Percentiles rank a stretch among this genome's conserved stretches.
Conservation (phyloP, 2,329 filamentous ascomycete species). For the Penicillium sp. region DNA sequence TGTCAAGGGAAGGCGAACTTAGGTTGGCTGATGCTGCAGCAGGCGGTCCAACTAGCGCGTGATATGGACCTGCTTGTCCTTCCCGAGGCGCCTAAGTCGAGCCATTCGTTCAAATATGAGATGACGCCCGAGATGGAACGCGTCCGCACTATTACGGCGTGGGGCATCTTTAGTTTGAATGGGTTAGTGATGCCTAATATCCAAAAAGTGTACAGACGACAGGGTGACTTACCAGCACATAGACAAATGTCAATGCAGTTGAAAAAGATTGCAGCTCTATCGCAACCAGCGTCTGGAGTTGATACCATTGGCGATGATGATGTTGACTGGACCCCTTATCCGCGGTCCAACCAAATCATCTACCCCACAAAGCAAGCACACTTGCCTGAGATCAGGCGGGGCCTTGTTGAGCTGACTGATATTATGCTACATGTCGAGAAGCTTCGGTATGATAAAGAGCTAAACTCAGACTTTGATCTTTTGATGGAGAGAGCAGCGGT, state of each 20-base stretch:
- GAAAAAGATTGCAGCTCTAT: constrained; percentile 24
- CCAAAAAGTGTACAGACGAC: neutral
- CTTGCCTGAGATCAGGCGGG: constrained; percentile 30
- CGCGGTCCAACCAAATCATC: constrained; percentile 33
- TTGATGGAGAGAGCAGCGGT: constrained; percentile 22
- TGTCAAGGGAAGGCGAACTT: constrained; percentile 31
- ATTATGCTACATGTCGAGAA: constrained; percentile 30
- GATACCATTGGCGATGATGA: constrained; percentile 20
- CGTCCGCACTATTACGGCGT: constrained; percentile 32
- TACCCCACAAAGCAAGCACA: constrained; percentile 30
- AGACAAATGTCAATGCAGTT: constrained; percentile 37
- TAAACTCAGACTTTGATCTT: constrained; percentile 11
- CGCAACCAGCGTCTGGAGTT: constrained; percentile 21
- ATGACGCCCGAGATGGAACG: constrained; percentile 24
- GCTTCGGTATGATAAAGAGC: constrained; percentile 26
- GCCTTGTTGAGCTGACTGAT: constrained; percentile 26
- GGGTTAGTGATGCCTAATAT: constrained; percentile 23
- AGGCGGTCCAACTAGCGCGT: constrained; percentile 37
- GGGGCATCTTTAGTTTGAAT: constrained; percentile 37
- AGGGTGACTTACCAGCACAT: constrained; percentile 11
- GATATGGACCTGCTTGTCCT: constrained; percentile 34
- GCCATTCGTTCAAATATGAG: constrained; percentile 10
- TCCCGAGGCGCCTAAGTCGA: constrained; percentile 8
- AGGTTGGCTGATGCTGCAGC: constrained; percentile 37
- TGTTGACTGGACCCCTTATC: constrained; percentile 38